Percentiles rank a stretch among this genome's conserved stretches.
Evolutionary conservation across 1,284 basidiomycete species (phyloP).

Genomic region (Cryptococcus sp.): DNA sequence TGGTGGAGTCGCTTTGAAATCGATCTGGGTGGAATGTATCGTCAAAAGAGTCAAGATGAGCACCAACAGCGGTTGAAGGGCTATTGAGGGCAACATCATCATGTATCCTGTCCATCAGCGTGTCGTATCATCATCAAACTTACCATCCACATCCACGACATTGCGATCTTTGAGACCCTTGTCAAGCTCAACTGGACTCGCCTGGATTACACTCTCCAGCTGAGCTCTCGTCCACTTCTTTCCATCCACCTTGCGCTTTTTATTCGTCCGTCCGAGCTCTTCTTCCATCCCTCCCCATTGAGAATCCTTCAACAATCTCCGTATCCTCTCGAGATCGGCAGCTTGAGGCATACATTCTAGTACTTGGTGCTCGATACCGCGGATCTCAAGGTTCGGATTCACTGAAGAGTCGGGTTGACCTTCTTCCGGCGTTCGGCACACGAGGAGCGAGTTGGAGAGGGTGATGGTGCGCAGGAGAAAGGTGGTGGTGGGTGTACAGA

Average conservation of each 20-base stretch:
- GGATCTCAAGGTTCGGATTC: slow-evolving; percentile 28
- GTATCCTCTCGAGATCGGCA: slow-evolving; percentile 66
- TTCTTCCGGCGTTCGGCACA: slow-evolving; percentile 54
- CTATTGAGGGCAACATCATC: slow-evolving; percentile 54
- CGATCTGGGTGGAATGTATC: slow-evolving; percentile 20
- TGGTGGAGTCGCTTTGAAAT: not conserved
- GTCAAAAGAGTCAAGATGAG: slow-evolving; percentile 62
- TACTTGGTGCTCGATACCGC: slow-evolving; percentile 59
- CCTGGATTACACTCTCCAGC: slow-evolving; percentile 62
- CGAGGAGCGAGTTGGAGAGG: slow-evolving; percentile 75
- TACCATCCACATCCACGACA: slow-evolving; percentile 67
- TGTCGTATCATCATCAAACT: slow-evolving; percentile 12
- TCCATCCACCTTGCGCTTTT: slow-evolving; percentile 15
- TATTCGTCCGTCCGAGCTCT: slow-evolving; percentile 42
- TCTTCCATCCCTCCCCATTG: slow-evolving; percentile 55
- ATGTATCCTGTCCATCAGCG: slow-evolving; percentile 24
- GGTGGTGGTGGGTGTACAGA: slow-evolving; percentile 73
- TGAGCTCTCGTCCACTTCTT: slow-evolving; percentile 45
- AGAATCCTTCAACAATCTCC: slow-evolving; percentile 56
- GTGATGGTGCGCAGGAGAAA: slow-evolving; percentile 73
- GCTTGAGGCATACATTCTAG: slow-evolving; percentile 68
- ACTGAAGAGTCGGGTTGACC: slow-evolving; percentile 1
- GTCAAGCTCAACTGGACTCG: slow-evolving; percentile 51
- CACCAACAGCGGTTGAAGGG: slow-evolving; percentile 64
- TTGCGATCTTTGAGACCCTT: slow-evolving; percentile 49